These are phyloP conservation scores for Teunomyces pallodes DNA, from an alignment of 805 yeast species.

Conservation along the genomic window DNA sequence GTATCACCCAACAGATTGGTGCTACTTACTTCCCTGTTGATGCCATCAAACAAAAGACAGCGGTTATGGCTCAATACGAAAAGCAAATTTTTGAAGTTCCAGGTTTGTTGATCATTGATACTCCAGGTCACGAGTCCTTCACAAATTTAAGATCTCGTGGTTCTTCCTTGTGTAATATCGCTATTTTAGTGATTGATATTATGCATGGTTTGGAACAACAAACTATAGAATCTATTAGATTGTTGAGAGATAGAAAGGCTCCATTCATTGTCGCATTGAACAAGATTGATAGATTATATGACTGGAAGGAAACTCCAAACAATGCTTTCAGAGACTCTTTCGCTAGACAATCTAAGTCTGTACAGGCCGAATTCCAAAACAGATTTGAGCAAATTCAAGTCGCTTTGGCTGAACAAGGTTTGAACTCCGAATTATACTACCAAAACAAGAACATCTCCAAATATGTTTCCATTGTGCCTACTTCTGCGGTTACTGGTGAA, in stretches of 20 bases:
- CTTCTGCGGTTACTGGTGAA: slow-evolving; percentile 98
- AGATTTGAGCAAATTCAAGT: slow-evolving; percentile 82
- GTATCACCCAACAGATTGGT: slow-evolving; percentile 99
- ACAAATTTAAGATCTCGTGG: slow-evolving; percentile 97
- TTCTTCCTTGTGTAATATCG: slow-evolving; percentile 98
- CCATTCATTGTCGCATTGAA: slow-evolving; percentile 97
- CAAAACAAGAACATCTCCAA: slow-evolving; percentile 91
- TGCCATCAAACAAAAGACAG: slow-evolving; percentile 87
- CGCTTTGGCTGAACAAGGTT: slow-evolving; percentile 95
- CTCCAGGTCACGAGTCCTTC: slow-evolving; percentile 99
- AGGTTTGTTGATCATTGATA: slow-evolving; percentile 93
- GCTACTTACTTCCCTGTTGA: slow-evolving; percentile 99
- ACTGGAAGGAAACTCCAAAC: slow-evolving; percentile 88
- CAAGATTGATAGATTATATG: slow-evolving; percentile 96
- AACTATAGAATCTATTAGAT: slow-evolving; percentile 88
- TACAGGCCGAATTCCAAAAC: slow-evolving; percentile 88
- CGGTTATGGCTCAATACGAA: slow-evolving; percentile 83
- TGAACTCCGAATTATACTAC: slow-evolving; percentile 94
- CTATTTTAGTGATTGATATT: slow-evolving; percentile 95
- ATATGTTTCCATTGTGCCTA: slow-evolving; percentile 94
- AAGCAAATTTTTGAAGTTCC: slow-evolving; percentile 91
- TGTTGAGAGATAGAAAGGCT: slow-evolving; percentile 94
- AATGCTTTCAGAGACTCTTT: slow-evolving; percentile 95
- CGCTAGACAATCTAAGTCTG: slow-evolving; percentile 76
- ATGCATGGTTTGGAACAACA: slow-evolving; percentile 99